A percentile compares a stretch with the other conserved stretches of the same genome.
Evolutionary conservation across 2,329 filamentous ascomycete genomes (phyloP).

Genomic region (Cytospora schulzeri): DNA sequence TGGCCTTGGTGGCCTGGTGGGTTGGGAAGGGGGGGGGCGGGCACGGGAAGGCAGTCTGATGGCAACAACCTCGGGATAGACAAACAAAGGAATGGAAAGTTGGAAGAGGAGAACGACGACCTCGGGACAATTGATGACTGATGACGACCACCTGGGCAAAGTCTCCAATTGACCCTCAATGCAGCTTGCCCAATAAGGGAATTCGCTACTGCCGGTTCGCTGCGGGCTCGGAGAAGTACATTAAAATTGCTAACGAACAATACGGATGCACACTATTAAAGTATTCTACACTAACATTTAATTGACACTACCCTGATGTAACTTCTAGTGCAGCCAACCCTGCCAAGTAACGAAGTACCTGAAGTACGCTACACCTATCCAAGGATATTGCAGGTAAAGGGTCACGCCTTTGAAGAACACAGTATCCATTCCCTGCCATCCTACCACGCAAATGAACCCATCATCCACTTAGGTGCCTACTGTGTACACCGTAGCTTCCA

Average conservation of each 20-base stretch:
- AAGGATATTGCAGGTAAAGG: neutral
- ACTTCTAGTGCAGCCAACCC: too few species aligned
- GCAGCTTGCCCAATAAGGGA: neutral
- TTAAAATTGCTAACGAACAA: neutral
- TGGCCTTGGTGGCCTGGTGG: neutral
- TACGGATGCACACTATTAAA: neutral
- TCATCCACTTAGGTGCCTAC: too few species aligned
- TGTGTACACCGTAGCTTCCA: too few species aligned
- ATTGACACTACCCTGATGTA: too few species aligned
- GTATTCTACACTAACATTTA: neutral
- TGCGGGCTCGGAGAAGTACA: neutral
- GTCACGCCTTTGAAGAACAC: too few species aligned
- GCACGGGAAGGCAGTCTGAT: neutral
- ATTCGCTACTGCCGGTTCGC: neutral
- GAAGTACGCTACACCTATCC: too few species aligned
- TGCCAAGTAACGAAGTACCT: too few species aligned
- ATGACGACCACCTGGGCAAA: too few species aligned
- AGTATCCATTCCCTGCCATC: too few species aligned
- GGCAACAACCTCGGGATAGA: neutral
- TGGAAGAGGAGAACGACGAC: conserved; percentile 4
- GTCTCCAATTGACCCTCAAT: neutral
- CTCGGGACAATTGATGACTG: neutral
- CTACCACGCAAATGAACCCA: too few species aligned
- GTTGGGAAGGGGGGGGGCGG: neutral
- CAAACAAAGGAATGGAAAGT: conserved; percentile 5